A percentile compares a stretch with the other conserved stretches of the same genome.
Evolutionary conservation across 2,329 filamentous ascomycete species (phyloP).

Genomic region (Beauveria rudraprayagi): DNA sequence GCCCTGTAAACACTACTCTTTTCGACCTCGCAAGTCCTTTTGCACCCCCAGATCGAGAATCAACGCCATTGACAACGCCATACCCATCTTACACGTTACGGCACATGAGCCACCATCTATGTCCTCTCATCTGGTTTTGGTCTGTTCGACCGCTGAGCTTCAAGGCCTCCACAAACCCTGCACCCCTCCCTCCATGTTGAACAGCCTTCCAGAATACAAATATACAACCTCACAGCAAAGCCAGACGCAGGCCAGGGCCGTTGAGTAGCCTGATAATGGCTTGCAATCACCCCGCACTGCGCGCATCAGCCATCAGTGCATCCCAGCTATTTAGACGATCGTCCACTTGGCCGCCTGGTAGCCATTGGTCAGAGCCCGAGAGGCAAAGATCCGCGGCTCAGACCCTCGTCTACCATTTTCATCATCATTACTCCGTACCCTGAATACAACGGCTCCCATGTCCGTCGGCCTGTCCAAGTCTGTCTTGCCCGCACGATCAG

Average conservation of each 20-base stretch:
- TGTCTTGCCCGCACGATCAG: not conserved
- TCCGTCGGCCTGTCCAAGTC: not conserved
- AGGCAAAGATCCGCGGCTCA: not conserved
- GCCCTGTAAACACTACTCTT: not conserved
- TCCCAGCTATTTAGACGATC: not conserved
- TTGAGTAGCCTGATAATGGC: not conserved
- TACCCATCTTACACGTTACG: not conserved
- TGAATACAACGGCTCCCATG: not conserved
- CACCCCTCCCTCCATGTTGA: not conserved
- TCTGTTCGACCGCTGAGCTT: not conserved
- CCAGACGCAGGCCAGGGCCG: not conserved
- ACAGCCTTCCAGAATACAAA: not conserved
- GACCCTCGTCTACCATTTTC: not conserved
- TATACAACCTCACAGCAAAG: not conserved
- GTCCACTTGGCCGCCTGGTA: not conserved
- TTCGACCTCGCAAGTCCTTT: not conserved
- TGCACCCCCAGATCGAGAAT: slow-evolving; percentile 7
- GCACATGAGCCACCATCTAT: slow-evolving; percentile 9
- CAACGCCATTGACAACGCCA: slow-evolving; percentile 7
- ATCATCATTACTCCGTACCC: too few relatives aligned
- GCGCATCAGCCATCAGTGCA: not conserved
- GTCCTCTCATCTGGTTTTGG: slow-evolving; percentile 5
- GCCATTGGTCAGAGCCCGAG: slow-evolving; percentile 7
- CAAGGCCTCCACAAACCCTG: not conserved
- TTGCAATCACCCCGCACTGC: not conserved